A percentile compares a stretch with the other conserved stretches of the same genome.
Conservation (phyloP, 371 early-diverging fungal species). For the Syncephalastrum racemosum region DNA sequence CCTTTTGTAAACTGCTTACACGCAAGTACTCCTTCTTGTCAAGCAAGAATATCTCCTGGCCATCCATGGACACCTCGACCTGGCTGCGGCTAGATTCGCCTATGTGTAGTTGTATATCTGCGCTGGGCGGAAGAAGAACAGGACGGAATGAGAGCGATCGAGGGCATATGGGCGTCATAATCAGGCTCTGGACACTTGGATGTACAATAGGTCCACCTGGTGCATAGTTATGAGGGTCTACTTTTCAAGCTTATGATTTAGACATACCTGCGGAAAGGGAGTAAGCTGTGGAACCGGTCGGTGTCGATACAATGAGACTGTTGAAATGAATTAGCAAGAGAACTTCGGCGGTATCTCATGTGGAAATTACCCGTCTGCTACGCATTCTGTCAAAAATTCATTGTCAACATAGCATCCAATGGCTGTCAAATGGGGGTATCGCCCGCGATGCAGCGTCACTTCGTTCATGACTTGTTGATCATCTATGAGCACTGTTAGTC, state of each 20-base stretch:
- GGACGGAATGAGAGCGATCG: conserved; percentile 93
- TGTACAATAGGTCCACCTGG: conserved; percentile 90
- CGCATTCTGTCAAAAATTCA: conserved; percentile 81
- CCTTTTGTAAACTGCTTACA: conserved; percentile 29
- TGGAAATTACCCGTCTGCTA: conserved; percentile 44
- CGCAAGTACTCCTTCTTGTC: conserved; percentile 68
- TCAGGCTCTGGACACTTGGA: conserved; percentile 84
- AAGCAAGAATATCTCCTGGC: conserved; percentile 68
- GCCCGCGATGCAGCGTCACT: conserved; percentile 84
- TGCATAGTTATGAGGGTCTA: too few species aligned
- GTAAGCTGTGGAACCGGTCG: conserved; percentile 96
- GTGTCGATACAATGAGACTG: conserved; percentile 84
- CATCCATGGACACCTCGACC: conserved; percentile 73
- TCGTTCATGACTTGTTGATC: conserved; percentile 85
- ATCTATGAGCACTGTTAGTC: conserved; percentile 13
- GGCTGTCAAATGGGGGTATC: conserved; percentile 78
- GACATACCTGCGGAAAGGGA: conserved; percentile 77
- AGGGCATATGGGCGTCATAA: conserved; percentile 95
- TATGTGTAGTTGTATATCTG: conserved; percentile 65
- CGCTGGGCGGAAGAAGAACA: conserved; percentile 79
- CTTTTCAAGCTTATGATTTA: too few species aligned
- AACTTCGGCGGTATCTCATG: too few species aligned
- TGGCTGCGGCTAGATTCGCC: conserved; percentile 61
- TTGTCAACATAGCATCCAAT: conserved; percentile 80
- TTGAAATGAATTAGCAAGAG: not conserved